These are phyloP conservation scores for Pestalotiopsis sp. DNA, from an alignment of 2,329 filamentous ascomycete genomes.

Conservation along the genomic window DNA sequence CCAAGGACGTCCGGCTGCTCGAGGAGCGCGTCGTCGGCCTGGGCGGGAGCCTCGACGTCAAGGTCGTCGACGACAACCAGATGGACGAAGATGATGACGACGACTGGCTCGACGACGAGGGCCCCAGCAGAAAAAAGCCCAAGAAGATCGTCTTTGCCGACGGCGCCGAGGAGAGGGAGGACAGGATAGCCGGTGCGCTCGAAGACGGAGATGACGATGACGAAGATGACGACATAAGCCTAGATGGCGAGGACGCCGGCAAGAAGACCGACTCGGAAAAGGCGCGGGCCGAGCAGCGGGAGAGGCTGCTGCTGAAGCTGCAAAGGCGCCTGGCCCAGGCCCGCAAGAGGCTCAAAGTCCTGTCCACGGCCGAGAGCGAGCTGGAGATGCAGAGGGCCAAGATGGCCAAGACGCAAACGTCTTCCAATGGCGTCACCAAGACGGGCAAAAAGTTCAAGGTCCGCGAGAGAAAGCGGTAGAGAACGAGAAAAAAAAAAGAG, in stretches of 20 bases:
- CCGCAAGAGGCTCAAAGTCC: slow-evolving; percentile 54
- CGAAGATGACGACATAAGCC: slow-evolving; percentile 36
- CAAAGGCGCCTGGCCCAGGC: slow-evolving; percentile 51
- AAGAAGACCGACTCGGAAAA: slow-evolving; percentile 32
- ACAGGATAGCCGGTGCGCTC: slow-evolving; percentile 23
- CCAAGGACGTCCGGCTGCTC: slow-evolving; percentile 58
- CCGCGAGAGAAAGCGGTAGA: slow-evolving; percentile 62
- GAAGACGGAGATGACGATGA: slow-evolving; percentile 31
- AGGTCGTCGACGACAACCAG: slow-evolving; percentile 21
- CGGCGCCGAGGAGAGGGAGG: slow-evolving; percentile 38
- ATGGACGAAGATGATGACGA: slow-evolving; percentile 32
- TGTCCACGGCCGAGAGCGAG: slow-evolving; percentile 58
- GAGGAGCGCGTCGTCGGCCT: slow-evolving; percentile 57
- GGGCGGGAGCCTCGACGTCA: slow-evolving; percentile 30
- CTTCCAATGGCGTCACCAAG: slow-evolving; percentile 58
- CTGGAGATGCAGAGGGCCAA: slow-evolving; percentile 62
- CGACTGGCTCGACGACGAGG: slow-evolving; percentile 25
- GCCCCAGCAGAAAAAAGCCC: slow-evolving; percentile 23
- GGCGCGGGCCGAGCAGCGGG: slow-evolving; percentile 41
- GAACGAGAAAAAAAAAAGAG: background rate
- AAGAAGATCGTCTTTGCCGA: slow-evolving; percentile 57
- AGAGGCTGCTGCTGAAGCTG: slow-evolving; percentile 46
- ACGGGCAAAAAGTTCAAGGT: slow-evolving; percentile 65
- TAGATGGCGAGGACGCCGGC: slow-evolving; percentile 35
- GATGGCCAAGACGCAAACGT: slow-evolving; percentile 67